Evolutionary conservation across 148 eudicot species (phyloP).

Genomic region (Rhododendron henanense): DNA sequence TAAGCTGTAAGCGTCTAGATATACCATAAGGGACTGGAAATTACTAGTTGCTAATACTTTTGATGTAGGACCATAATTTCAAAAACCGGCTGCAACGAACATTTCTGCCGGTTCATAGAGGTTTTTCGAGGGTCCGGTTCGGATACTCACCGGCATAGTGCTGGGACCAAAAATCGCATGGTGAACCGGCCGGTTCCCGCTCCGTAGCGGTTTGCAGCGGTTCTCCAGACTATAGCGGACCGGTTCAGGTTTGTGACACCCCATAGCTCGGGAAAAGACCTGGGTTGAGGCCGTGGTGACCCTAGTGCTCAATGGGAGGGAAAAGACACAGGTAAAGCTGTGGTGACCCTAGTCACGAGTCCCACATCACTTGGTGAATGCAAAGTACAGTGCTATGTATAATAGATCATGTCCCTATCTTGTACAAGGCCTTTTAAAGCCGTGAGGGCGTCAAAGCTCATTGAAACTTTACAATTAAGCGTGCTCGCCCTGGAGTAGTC

Average conservation of each 20-base stretch:
- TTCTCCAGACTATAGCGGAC: background rate
- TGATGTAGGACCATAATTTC: background rate
- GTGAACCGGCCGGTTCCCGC: background rate
- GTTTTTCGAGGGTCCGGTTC: background rate
- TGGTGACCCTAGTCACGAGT: no score
- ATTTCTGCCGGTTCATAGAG: background rate
- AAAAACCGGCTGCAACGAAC: background rate
- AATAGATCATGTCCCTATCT: no score
- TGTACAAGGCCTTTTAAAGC: no score
- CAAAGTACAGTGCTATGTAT: no score
- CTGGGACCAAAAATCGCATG: background rate
- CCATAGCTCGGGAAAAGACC: no score
- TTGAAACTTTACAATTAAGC: no score
- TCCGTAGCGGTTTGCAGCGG: background rate
- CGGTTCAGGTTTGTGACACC: background rate
- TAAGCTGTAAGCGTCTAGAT: background rate
- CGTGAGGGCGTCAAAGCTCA: no score
- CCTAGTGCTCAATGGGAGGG: no score
- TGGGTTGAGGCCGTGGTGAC: no score
- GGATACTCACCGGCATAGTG: background rate
- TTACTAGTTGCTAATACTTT: background rate
- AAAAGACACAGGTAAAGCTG: no score
- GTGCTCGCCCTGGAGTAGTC: no score
- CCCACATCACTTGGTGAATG: no score
- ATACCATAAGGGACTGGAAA: background rate